Base-by-base conservation (phyloP, 208 protist genomes). In the Trypanosoma platydactyli region DNA sequence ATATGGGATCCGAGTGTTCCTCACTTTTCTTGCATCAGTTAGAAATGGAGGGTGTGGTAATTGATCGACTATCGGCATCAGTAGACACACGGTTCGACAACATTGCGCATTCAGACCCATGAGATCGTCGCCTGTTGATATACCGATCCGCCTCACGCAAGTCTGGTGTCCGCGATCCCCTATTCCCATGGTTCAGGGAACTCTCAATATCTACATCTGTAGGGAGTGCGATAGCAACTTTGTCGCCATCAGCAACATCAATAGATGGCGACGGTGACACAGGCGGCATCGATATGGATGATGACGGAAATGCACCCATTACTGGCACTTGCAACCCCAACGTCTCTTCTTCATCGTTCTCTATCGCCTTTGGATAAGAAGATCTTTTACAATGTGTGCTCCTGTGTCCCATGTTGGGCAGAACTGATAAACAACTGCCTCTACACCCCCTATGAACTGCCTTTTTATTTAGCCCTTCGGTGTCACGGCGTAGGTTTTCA, bases 1-100 rank as follows among this genome's bases (percentile, higher is more conserved):
- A 38, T 38, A 38, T 38, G 33, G 33, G 5, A 38, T 3, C 33
- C 33, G 33, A 49, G 3, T 33, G 25, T 51, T 5, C 7, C 5
- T 11, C 45, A 24, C 44, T 13, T n/a, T 29, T 22, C 20, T 11
- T 25, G 46, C 27, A 63, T 13, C 18, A 76, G 54, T 77, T 64
- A 29, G 68, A 72, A 4, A 54, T 71, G 16, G 78, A 80, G 18
- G 78, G 78, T 42, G 78, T 83, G 16, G 78, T 83, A 25, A 80
- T 55, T 3, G 69, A 80, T 9, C 42, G 61, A 13, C 67, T 64
- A 16, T 72, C 51, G 50, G 30, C 45, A 1, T 57, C 72, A 22
- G 22, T 45, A 20, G 45, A 41, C 56, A 62, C 53, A 45, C 24
- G 25, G 15, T 52, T 50, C 29, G 68, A 70, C 24, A 51, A 56